Evolutionary conservation across 768 basidiomycete species (phyloP), one percentile per base, ranked within the genome.

Genomic region (Lentinula boryana): DNA sequence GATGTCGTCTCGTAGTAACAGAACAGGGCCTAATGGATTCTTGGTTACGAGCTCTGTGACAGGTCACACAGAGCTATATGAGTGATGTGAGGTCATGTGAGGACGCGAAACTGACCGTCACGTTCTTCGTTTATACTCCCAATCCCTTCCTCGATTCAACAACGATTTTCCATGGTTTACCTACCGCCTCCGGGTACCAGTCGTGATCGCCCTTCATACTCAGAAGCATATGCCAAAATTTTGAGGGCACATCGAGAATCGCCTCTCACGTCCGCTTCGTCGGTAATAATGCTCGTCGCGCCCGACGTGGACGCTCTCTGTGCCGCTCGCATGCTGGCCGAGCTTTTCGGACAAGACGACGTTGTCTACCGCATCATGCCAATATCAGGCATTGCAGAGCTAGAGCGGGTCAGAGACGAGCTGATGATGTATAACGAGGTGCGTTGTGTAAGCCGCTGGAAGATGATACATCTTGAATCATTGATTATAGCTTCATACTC

Each of bases 261-360:
- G 0, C 89, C 89, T 1, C 78, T 85, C 43, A 84, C 88, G 12
- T 87, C 92, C 3, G 92, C 91, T 1, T 87, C 91, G 9, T 91
- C 92, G 1, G 86, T 95, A 63, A 83, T 91, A 65, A 81, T 96
- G 53, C 85, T 95, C 60, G 93, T 92, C 50, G 87, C 92, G 2
- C 90, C 93, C 9, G 91, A 95, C 69, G 91, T 95, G 56, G 96
- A 99, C 75, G 92, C 92, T 4, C 77, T 98, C 5, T 95, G 93
- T 70, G 94, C 94, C 9, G 87, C 92, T 4, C 84, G 87, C 49
- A 96, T 98, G 85, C 83, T 98, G 49, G 87, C 89, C 10, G 87
- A 88, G 36, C 77, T 99, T 16, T 86, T 99, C 75, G 89, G 86
- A 66, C 92, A 95, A 66, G 97, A 99, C 78, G 94, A 96, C 66